Conservation (phyloP, 1,139 yeast genomes). For the Taiozyma sp. region DNA sequence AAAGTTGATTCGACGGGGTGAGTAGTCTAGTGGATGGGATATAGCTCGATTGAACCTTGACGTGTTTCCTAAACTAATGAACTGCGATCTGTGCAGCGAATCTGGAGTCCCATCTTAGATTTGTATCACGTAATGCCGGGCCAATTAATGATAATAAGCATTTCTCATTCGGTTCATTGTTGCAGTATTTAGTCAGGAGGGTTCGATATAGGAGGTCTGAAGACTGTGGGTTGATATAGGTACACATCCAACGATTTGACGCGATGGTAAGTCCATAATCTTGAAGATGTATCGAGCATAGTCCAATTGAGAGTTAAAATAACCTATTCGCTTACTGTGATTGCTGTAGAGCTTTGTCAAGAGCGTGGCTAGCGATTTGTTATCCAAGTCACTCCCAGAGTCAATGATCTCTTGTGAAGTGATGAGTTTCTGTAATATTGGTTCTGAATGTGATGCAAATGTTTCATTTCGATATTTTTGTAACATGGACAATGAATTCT, state of each 20-base stretch:
- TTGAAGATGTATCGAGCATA: conserved; percentile 19
- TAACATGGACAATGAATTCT: not conserved
- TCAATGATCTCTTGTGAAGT: conserved; percentile 5
- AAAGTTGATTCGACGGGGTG: conserved; percentile 41
- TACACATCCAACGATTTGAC: conserved; percentile 16
- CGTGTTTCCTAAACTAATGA: conserved; percentile 44
- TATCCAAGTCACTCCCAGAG: conserved; percentile 6
- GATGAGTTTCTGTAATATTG: conserved; percentile 3
- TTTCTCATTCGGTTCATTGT: conserved; percentile 30
- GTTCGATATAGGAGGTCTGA: conserved; percentile 32
- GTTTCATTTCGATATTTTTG: not conserved
- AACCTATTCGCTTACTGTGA: not conserved
- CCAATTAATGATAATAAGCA: conserved; percentile 40
- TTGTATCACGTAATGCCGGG: conserved; percentile 28
- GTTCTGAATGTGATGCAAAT: conserved; percentile 6
- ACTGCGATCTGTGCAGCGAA: conserved; percentile 60
- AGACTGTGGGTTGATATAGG: conserved; percentile 30
- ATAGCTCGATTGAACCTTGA: conserved; percentile 13
- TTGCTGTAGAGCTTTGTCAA: conserved; percentile 8
- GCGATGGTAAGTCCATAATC: conserved; percentile 11
- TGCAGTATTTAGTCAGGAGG: conserved; percentile 11
- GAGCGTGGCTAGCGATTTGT: conserved; percentile 14
- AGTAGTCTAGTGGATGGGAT: conserved; percentile 26
- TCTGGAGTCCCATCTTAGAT: conserved; percentile 40
- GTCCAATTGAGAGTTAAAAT: conserved; percentile 7